Conservation (phyloP, 768 basidiomycete species). For the Holtermanniella nyarrowii region DNA sequence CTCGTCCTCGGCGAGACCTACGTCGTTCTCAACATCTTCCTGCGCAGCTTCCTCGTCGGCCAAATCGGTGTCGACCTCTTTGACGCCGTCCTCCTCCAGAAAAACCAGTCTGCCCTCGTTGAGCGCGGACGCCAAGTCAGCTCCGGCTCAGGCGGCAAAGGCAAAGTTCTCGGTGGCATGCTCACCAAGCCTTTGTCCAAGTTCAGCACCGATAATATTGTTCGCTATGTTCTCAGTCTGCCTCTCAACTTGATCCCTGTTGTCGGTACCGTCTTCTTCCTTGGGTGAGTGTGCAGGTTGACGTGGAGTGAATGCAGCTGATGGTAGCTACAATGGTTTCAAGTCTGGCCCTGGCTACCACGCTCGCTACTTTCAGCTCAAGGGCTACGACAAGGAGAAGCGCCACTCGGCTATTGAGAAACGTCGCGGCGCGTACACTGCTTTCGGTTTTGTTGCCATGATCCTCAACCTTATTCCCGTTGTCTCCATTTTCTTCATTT, state of each 20-base stretch:
- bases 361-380: conserved; percentile 60
- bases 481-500: conserved; percentile 51
- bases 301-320: conserved; percentile 22
- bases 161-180: conserved; percentile 48
- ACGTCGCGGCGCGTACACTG: conserved; percentile 54
- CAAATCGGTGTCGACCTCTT: conserved; percentile 46
- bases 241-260: conserved; percentile 61
- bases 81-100: conserved; percentile 45
- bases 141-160: conserved; percentile 30
- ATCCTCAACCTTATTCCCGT: conserved; percentile 55
- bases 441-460: conserved; percentile 57
- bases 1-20: conserved; percentile 46
- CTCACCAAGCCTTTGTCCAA: conserved; percentile 44
- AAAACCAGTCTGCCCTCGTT: conserved; percentile 45
- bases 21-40: conserved; percentile 45
- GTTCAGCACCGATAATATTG: conserved; percentile 40
- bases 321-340: conserved; percentile 10
- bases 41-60: conserved; percentile 46
- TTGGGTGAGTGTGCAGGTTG: conserved; percentile 40
- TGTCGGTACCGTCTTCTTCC: conserved; percentile 56
- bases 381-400: conserved; percentile 47
- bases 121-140: conserved; percentile 42
- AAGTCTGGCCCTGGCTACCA: conserved; percentile 52
- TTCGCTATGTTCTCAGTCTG: conserved; percentile 55
- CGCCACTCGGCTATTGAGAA: conserved; percentile 47